These are phyloP conservation scores for Lactarius trivialis DNA, from an alignment of 768 basidiomycete species.

Conservation along the genomic window DNA sequence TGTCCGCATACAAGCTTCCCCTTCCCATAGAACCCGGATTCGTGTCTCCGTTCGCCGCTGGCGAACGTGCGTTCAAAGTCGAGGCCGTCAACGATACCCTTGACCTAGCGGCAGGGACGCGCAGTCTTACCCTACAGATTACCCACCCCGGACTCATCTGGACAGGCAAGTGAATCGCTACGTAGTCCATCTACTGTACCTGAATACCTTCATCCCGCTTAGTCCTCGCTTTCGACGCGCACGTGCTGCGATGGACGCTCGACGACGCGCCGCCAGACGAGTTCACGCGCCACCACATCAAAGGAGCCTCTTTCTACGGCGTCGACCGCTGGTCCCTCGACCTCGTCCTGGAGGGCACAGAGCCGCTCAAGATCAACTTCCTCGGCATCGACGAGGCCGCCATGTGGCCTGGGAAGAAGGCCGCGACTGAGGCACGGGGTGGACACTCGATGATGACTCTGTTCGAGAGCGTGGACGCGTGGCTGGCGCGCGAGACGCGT, in stretches of 20 bases:
- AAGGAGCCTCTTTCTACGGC: constrained; percentile 84
- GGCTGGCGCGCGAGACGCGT: constrained; percentile 59
- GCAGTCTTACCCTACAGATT: constrained; percentile 62
- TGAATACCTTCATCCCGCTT: constrained; percentile 8
- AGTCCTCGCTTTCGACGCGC: constrained; percentile 88
- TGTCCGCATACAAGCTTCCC: constrained; percentile 76
- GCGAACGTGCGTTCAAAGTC: constrained; percentile 43
- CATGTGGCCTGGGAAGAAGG: constrained; percentile 71
- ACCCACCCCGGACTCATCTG: constrained; percentile 80
- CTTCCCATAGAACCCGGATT: constrained; percentile 41
- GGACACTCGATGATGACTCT: constrained; percentile 56
- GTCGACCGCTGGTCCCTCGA: constrained; percentile 66
- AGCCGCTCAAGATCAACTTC: constrained; percentile 50
- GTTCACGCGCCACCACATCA: constrained; percentile 78
- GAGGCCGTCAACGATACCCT: constrained; percentile 49
- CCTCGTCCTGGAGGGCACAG: constrained; percentile 48
- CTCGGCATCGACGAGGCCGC: constrained; percentile 76
- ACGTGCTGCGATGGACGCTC: constrained; percentile 80
- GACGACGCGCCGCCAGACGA: constrained; percentile 74
- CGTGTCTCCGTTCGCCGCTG: constrained; percentile 25
- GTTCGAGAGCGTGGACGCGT: constrained; percentile 67
- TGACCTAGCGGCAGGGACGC: constrained; percentile 52
- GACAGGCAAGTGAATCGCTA: constrained; percentile 50
- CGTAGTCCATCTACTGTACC: neutral
- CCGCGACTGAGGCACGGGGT: constrained; percentile 40